Base-by-base conservation (phyloP, 169 alveolate species). In the Theileria parva region DNA sequence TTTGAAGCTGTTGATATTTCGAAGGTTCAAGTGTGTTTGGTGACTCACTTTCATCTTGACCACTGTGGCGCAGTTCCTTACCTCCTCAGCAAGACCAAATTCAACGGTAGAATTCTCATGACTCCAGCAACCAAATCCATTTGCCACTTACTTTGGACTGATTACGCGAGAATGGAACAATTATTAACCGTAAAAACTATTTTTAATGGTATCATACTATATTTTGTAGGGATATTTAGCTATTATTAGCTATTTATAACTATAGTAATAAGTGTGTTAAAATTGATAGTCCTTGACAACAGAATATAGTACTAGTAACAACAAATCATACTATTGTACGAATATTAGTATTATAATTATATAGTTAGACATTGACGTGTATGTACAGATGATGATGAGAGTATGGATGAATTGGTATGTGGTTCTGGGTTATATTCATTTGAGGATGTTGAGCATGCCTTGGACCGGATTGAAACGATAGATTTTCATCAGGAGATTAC, bases 21-120 rank as follows among this genome's bases (percentile, higher is more conserved):
- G n/a, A 94, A 95, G 64, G 93, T 98, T 19, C 98, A 97, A 61
- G 77, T 97, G 23, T 93, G 99, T 57, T 91, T 98, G 63, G 94
- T 98, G 60, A 97, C 99, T 17, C 99, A 98, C 86, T 98, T 98
- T 88, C 99, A 98, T 79, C 92, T 97, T 77, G 99, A 98, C 88
- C 99, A 98, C 85, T 95, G 98, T 78, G 99, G 99, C 28, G 99
- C 99, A 8, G 92, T 97, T 8, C 99, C 99, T 17, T 98, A 95
- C 80, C 95, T 98, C 60, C 91, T 96, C 23, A 93, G 93, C 60
- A 94, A 93, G 79, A 97, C 99, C 8, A 95, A 92, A n/a, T 98
- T 98, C 91, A 95, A 93, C 48, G 99, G 99, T 13, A 81, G 85
- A 25, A 78, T 85, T 17, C 71, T 87, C 55, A 97, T 97, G 99